Conservation (phyloP, 371 early-diverging fungal species). For the Mortierella sp. region DNA sequence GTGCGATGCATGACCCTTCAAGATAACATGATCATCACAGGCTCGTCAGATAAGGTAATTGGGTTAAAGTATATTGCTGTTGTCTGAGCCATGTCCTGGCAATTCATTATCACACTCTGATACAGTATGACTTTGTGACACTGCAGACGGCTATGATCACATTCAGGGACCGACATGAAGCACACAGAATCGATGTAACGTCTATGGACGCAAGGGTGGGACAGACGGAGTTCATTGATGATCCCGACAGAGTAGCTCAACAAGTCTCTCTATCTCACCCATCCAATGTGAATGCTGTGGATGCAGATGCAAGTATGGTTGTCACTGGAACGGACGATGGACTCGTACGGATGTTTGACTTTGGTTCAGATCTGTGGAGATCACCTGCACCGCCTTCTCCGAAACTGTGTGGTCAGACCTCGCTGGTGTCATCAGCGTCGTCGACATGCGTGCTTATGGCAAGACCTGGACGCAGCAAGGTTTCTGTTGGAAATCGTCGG, state of each 20-base stretch:
- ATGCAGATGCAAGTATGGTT: conserved; percentile 39
- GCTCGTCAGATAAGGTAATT: conserved; percentile 43
- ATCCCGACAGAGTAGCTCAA: conserved; percentile 13
- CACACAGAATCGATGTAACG: neutral
- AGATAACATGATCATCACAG: conserved; percentile 51
- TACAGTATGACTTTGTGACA: neutral
- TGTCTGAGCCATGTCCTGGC: neutral
- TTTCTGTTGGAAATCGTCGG: conserved; percentile 48
- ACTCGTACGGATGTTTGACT: conserved; percentile 43
- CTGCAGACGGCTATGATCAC: conserved; percentile 37
- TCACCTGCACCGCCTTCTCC: conserved; percentile 43
- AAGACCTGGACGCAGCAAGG: conserved; percentile 31
- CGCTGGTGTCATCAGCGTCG: conserved; percentile 34
- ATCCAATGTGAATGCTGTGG: conserved; percentile 30
- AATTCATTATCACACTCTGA: neutral
- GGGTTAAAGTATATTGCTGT: neutral
- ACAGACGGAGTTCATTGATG: conserved; percentile 1
- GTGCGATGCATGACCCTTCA: conserved; percentile 40
- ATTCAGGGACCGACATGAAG: conserved; percentile 33
- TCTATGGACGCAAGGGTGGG: neutral
- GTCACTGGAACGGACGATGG: conserved; percentile 49
- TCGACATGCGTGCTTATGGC: conserved; percentile 49
- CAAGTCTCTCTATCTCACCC: conserved; percentile 32
- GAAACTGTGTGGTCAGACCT: conserved; percentile 49
- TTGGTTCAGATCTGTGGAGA: conserved; percentile 48